phyloP scores from a whole-genome alignment of 2,329 filamentous ascomycete species.

The Aspergillus neotritici region DNA sequence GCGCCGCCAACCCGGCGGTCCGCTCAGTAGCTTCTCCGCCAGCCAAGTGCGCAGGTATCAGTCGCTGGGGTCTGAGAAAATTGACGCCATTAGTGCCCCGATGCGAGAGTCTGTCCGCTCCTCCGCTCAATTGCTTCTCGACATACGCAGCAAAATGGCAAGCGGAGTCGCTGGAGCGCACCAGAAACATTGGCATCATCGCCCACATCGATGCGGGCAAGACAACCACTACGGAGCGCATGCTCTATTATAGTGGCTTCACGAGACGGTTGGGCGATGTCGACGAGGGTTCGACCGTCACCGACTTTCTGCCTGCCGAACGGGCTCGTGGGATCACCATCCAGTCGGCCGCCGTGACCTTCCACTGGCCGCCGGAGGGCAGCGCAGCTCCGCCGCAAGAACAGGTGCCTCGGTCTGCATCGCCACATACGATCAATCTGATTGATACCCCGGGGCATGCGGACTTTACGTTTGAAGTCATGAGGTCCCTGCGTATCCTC shows the following conservation, averaged over 20 bases:
- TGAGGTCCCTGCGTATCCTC: constrained; percentile 79
- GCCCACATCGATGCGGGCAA: constrained; percentile 98
- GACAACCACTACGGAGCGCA: constrained; percentile 96
- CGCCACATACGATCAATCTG: constrained; percentile 70
- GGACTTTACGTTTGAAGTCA: constrained; percentile 94
- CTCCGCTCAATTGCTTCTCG: constrained; percentile 23
- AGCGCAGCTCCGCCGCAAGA: constrained; percentile 14
- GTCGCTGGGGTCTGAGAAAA: constrained; percentile 3
- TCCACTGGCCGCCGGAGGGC: constrained; percentile 70
- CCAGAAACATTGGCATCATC: constrained; percentile 95
- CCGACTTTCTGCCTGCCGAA: constrained; percentile 92
- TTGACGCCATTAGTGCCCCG: background rate
- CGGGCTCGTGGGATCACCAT: constrained; percentile 92
- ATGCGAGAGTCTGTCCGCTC: background rate
- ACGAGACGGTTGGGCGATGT: constrained; percentile 89
- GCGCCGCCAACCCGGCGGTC: constrained; percentile 21
- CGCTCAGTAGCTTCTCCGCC: constrained; percentile 11
- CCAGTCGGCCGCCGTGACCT: constrained; percentile 92
- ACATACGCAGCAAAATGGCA: constrained; percentile 19
- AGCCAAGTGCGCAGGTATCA: constrained; percentile 1
- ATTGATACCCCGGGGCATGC: constrained; percentile 97
- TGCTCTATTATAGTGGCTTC: constrained; percentile 94
- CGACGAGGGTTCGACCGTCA: constrained; percentile 93
- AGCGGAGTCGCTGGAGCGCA: constrained; percentile 50
- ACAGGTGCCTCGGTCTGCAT: constrained; percentile 45